Evolutionary conservation across 2,329 filamentous ascomycete genomes (phyloP).

Genomic region (Fusarium sp.): DNA sequence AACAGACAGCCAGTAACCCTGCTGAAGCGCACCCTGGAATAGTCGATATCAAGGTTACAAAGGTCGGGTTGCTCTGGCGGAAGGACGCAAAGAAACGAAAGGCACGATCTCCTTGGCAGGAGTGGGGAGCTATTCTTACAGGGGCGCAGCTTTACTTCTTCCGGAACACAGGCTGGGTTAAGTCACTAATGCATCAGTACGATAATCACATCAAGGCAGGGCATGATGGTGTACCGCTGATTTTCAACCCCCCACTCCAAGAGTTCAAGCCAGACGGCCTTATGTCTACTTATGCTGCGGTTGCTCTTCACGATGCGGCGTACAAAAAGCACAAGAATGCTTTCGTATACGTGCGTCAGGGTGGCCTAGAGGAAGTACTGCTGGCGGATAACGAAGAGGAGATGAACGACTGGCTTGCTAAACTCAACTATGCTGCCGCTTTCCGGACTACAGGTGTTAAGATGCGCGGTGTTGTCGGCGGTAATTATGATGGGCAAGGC

Average conservation of each 20-base stretch:
- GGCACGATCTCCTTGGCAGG: constrained; percentile 94
- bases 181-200: constrained; percentile 88
- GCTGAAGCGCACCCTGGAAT: constrained; percentile 89
- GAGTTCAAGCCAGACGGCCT: constrained; percentile 94
- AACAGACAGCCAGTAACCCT: constrained; percentile 85
- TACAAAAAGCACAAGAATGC: constrained; percentile 98
- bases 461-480: constrained; percentile 87
- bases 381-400: constrained; percentile 90
- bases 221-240: constrained; percentile 78
- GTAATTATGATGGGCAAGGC: constrained; percentile 84
- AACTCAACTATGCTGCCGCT: constrained; percentile 95
- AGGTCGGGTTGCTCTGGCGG: constrained; percentile 93
- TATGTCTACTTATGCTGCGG: constrained; percentile 92
- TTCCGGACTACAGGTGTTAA: constrained; percentile 92
- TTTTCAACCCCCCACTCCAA: constrained; percentile 89
- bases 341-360: constrained; percentile 89
- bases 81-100: constrained; percentile 96
- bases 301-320: constrained; percentile 84
- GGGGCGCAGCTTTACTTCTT: constrained; percentile 98
- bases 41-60: constrained; percentile 97
- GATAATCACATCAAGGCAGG: constrained; percentile 84
- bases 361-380: constrained; percentile 88
- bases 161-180: constrained; percentile 91
- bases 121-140: constrained; percentile 97
- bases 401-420: constrained; percentile 95